These are phyloP conservation scores for Garcia nutans DNA, from an alignment of 345 rosid species.

Conservation along the genomic window DNA sequence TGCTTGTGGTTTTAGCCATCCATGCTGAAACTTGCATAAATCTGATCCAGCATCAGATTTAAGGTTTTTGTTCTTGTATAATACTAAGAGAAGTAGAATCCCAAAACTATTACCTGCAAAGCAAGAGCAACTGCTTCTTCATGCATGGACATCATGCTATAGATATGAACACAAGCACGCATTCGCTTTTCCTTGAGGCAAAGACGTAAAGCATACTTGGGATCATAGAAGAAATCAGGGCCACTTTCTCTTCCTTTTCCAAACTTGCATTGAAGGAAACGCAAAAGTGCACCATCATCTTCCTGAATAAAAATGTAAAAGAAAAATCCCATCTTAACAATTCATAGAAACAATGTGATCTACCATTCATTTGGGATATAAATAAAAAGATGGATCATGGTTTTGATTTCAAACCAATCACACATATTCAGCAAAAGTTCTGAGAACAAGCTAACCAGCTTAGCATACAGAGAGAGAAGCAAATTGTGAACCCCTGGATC, in stretches of 20 bases:
- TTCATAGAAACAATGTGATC: not conserved
- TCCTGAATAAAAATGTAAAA: slow-evolving; percentile 44
- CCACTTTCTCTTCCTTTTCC: slow-evolving; percentile 88
- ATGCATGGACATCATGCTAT: slow-evolving; percentile 99
- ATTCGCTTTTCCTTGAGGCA: slow-evolving; percentile 94
- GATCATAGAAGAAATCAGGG: slow-evolving; percentile 96
- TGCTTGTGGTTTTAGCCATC: not conserved
- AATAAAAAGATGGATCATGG: not conserved
- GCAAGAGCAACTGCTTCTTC: slow-evolving; percentile 99
- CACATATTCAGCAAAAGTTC: not conserved
- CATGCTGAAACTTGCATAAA: not conserved
- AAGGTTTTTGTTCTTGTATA: not conserved
- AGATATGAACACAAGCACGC: slow-evolving; percentile 97
- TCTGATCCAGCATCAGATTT: not conserved
- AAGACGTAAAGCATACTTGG: slow-evolving; percentile 93
- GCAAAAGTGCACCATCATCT: slow-evolving; percentile 89
- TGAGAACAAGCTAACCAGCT: slow-evolving; percentile 62
- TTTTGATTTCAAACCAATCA: not conserved
- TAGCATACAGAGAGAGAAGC: slow-evolving; percentile 92
- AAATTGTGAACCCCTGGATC: slow-evolving; percentile 97
- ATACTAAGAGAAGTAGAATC: slow-evolving; percentile 1
- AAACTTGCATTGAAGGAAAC: slow-evolving; percentile 93
- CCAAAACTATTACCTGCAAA: slow-evolving; percentile 60
- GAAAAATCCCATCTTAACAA: slow-evolving; percentile 17
- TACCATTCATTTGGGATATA: not conserved